Base-by-base conservation (phyloP, 352 stramenopile species). In the Globisporangium iwayamae region DNA sequence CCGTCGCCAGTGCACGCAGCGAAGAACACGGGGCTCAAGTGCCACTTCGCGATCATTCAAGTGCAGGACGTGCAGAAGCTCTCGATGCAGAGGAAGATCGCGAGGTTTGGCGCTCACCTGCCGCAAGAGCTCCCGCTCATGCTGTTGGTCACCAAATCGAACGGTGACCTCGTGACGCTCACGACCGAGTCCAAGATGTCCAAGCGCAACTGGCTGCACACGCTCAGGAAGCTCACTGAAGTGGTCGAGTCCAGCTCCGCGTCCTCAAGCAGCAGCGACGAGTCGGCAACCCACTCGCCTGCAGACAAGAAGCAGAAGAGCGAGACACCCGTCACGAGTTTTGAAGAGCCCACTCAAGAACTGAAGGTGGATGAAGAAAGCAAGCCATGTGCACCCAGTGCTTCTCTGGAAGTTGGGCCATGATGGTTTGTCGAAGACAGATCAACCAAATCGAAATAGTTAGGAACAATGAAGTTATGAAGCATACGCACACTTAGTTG, bases 101-200 rank as follows among this genome's bases (percentile, higher is more conserved):
- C 74, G 41, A 63, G 84, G 20, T 90, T 90, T 52, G 83, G 83
- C 14, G 72, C 79, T 0, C 69, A 74, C 52, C 34, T 90, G 18
- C 83, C 83, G 4, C 34, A 69, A 0, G 68, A 84, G 9, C 69
- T 92, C 45, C 56, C 64, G 43, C 70, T 79, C 54, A 78, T 92
- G 75, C 87, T 92, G 51, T 81, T 87, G 63, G 78, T 90, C 25
- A 90, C 83, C 50, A 85, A 81, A 43, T 69, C 73, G n/a, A 83
- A 83, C 48, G 83, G 81, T 14, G 79, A 89, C 54, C 79, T 77
- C 46, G 74, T 90, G 46, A 53, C 48, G 6, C 46, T 68, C 20
- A 68, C 62, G 4, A 28, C 62, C 10, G 62, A 68, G 45, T 59
- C 45, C 14, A 58, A 60, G 45, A 38, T 62, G 16, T 53, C 47